phyloP scores from a whole-genome alignment of 2,329 filamentous ascomycete genomes.

The Ceratocystis ficicola region DNA sequence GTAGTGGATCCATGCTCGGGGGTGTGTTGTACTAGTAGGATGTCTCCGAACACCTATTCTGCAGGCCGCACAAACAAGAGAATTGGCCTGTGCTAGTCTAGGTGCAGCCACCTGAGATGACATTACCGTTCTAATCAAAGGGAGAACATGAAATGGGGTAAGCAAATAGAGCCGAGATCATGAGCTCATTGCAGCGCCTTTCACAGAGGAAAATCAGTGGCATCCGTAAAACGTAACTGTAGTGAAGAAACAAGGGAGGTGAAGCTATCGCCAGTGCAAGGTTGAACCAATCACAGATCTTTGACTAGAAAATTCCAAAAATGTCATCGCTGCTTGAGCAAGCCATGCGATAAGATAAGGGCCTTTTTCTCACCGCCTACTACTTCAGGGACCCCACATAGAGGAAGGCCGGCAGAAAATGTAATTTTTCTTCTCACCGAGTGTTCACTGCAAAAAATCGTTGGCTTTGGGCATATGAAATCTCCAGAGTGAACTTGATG shows the following conservation, averaged over 20 bases:
- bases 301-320: slow-evolving; percentile 14
- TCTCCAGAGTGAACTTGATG: background rate
- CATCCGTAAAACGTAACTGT: background rate
- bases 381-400: slow-evolving; percentile 6
- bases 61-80: slow-evolving; percentile 14
- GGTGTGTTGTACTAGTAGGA: background rate
- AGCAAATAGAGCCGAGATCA: background rate
- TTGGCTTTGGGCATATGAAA: background rate
- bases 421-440: slow-evolving; percentile 19
- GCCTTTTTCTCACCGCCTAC: slow-evolving; percentile 18
- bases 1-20: slow-evolving; percentile 16
- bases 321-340: slow-evolving; percentile 13
- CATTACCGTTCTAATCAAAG: slow-evolving; percentile 13
- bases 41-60: background rate
- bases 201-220: background rate
- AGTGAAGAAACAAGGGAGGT: slow-evolving; percentile 9
- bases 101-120: slow-evolving; percentile 21
- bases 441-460: background rate
- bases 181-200: background rate
- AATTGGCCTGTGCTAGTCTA: slow-evolving; percentile 20
- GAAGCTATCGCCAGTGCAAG: slow-evolving; percentile 11
- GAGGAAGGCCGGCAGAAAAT: slow-evolving; percentile 18
- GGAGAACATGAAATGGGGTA: slow-evolving; percentile 7
- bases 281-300: slow-evolving; percentile 14
- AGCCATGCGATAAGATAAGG: slow-evolving; percentile 22